Evolutionary conservation across 164 flowering plant species (phyloP).

Genomic region (Kingdonia uniflora): DNA sequence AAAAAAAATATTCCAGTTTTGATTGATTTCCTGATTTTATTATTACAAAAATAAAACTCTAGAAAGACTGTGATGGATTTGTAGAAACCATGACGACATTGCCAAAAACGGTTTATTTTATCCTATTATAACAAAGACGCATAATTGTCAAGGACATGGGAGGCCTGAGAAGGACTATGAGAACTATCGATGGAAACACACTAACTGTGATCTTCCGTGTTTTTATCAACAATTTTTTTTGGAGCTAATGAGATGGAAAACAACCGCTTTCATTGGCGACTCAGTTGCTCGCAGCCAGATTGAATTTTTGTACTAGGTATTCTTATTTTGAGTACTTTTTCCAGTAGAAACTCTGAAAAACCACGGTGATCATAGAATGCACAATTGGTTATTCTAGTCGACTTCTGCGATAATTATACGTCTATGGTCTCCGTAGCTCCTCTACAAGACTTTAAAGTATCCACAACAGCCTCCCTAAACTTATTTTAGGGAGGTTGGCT

Average conservation of each 20-base stretch:
- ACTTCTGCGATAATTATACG: constrained; percentile 53
- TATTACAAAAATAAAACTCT: too few species aligned
- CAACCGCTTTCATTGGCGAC: constrained; percentile 31
- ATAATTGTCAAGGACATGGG: constrained; percentile 30
- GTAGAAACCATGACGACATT: too few species aligned
- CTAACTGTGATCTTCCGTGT: constrained; percentile 23
- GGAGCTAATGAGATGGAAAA: constrained; percentile 19
- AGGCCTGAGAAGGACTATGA: constrained; percentile 23
- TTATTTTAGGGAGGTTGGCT: too few species aligned
- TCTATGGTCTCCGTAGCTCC: constrained; percentile 36
- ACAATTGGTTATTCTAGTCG: constrained; percentile 47
- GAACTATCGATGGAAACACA: constrained; percentile 45
- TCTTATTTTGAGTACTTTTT: not conserved
- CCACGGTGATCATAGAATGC: constrained; percentile 42
- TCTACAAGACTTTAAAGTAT: constrained; percentile 14
- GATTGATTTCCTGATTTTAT: too few species aligned
- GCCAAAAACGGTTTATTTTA: too few species aligned
- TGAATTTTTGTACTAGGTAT: constrained; percentile 38
- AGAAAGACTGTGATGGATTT: too few species aligned
- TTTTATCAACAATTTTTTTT: constrained; percentile 23
- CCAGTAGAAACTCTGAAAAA: constrained; percentile 25
- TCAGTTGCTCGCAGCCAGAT: constrained; percentile 35
- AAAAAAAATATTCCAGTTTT: too few species aligned
- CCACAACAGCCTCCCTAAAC: too few species aligned
- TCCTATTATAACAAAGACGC: constrained; percentile 15